phyloP scores from a whole-genome alignment of 2,329 filamentous ascomycete genomes.

The Penicillium hesseltinei region DNA sequence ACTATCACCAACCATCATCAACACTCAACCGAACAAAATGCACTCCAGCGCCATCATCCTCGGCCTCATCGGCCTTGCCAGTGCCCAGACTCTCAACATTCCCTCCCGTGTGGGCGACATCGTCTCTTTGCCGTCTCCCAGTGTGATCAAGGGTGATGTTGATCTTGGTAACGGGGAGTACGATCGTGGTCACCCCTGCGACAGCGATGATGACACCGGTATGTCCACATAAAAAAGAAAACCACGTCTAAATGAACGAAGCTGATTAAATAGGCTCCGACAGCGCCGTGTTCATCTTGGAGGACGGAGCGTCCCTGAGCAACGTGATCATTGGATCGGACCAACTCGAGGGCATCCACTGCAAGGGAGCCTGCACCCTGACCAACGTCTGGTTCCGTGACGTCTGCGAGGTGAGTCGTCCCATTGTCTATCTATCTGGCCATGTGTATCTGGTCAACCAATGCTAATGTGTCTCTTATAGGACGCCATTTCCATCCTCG shows the following conservation, averaged over 20 bases:
- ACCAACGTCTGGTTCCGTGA: constrained; percentile 51
- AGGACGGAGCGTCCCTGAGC: constrained; percentile 44
- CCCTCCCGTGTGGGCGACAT: constrained; percentile 4
- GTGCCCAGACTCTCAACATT: constrained; percentile 10
- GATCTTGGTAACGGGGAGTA: constrained; percentile 8
- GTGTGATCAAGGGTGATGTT: constrained; percentile 3
- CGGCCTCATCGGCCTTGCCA: constrained; percentile 7
- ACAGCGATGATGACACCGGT: constrained; percentile 9
- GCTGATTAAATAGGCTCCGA: constrained; percentile 1
- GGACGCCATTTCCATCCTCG: constrained; percentile 3
- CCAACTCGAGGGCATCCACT: constrained; percentile 50
- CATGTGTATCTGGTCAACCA: neutral
- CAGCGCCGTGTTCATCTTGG: constrained; percentile 46
- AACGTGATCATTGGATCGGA: constrained; percentile 51
- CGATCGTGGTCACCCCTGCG: constrained; percentile 5
- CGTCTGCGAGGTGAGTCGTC: constrained; percentile 42
- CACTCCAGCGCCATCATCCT: constrained; percentile 7
- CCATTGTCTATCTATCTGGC: too few relatives aligned
- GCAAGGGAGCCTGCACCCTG: constrained; percentile 45
- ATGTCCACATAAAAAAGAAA: neutral
- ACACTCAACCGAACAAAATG: constrained; percentile 4
- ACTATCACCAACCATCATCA: neutral
- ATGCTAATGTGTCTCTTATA: neutral
- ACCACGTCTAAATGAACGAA: neutral
- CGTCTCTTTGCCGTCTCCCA: constrained; percentile 9